Evolutionary conservation across 805 yeast genomes (phyloP), one percentile per base, ranked within the genome.

Genomic region (Kuraishia piskuri): DNA sequence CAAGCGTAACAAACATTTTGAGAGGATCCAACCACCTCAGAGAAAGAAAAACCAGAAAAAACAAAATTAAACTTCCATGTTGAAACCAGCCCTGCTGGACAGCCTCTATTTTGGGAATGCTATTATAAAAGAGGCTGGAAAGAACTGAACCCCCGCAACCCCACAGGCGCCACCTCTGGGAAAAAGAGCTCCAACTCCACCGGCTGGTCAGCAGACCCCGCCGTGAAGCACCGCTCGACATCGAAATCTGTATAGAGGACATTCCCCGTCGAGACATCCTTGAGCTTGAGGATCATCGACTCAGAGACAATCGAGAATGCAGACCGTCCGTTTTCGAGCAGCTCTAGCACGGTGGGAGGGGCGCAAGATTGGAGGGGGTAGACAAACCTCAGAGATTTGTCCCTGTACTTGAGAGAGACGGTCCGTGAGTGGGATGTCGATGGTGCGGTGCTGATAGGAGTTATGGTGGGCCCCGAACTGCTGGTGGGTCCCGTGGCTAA

Each of bases 291-390:
- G 12, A 69, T 65, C 48, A 64, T 63, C 21, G 65, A 59, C 52
- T 67, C 67, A 8, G 61, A 55, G 17, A 72, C 68, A 31, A 83
- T 77, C n/a, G 79, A 77, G 66, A 91, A 91, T 22, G 91, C 87
- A 51, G 76, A 72, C 53, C 80, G 81, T 17, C 89, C 90, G 63
- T 90, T 90, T 54, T 86, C 88, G 12, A 90, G 60, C n/a, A 91
- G 68, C 67, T 91, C 98, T 25, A 76, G 62, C 45, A 84, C 70
- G 0, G 94, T 84, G 2, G 98, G 98, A 6, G 95, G 86, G 0
- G 96, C 86, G 48, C 86, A 80, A 57, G 82, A 79, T 49, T 74
- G 67, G 3, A 82, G 75, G 14, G 87, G 80, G 65, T 78, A 91
- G 2, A 80, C 77, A 61, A 91, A 86, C 48, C 83, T 78, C 52